A percentile compares a stretch with the other conserved stretches of the same genome.
Evolutionary conservation across 176 grass and related monocot genomes (phyloP).

Genomic region (Urochloa ruziziensis): DNA sequence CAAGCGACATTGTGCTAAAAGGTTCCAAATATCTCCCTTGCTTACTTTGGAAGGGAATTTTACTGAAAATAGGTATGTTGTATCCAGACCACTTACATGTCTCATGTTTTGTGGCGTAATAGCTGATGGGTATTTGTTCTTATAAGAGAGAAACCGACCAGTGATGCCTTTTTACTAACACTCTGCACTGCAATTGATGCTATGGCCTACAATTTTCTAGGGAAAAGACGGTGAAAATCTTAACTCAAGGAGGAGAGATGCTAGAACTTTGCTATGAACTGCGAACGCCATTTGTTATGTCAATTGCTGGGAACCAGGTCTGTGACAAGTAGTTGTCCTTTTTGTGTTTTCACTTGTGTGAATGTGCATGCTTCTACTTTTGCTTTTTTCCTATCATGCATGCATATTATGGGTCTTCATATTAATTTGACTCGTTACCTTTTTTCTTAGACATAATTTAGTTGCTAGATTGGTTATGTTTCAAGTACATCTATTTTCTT

Average conservation of each 20-base stretch:
- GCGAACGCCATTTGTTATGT: slow-evolving; percentile 78
- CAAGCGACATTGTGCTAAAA: slow-evolving; percentile 92
- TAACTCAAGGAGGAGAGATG: slow-evolving; percentile 94
- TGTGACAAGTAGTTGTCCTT: slow-evolving; percentile 5
- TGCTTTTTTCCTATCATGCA: background rate
- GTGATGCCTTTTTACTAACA: background rate
- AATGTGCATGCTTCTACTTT: slow-evolving; percentile 17
- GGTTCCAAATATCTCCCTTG: slow-evolving; percentile 77
- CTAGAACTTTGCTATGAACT: slow-evolving; percentile 92
- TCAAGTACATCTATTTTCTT: background rate
- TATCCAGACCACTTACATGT: slow-evolving; percentile 13
- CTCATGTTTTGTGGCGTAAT: slow-evolving; percentile 12
- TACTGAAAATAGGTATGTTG: slow-evolving; percentile 64
- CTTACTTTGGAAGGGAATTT: slow-evolving; percentile 55
- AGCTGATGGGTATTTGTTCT: slow-evolving; percentile 23
- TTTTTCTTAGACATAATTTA: background rate
- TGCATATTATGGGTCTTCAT: background rate
- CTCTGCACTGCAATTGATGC: background rate
- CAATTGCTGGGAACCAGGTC: slow-evolving; percentile 75
- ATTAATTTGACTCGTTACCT: background rate
- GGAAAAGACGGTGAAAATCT: slow-evolving; percentile 86
- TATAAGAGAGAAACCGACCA: slow-evolving; percentile 12
- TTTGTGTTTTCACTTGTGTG: slow-evolving; percentile 1
- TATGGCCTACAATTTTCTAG: slow-evolving; percentile 37
- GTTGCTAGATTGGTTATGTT: slow-evolving; percentile 8